Base-by-base conservation (phyloP, 2,329 filamentous ascomycete genomes). In the Penicillium sp. region DNA sequence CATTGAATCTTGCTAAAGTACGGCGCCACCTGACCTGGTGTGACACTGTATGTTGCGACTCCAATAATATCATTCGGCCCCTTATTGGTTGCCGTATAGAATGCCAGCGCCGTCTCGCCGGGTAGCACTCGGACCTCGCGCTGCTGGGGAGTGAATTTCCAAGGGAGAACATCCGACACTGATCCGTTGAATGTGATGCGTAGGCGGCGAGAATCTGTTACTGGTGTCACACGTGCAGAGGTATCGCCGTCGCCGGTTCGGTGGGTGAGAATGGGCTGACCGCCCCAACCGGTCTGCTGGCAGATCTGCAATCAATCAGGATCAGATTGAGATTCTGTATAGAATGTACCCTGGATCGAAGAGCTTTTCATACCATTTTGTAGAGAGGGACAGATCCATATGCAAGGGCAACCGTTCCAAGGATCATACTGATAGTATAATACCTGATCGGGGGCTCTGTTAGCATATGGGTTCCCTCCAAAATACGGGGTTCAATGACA, bases 1-100 rank as follows among this genome's bases (percentile, higher is more conserved):
- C 94, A 99, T 76, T 99, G 94, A 44, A 99, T 99, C 83, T 99
- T 99, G 84, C 90, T 95, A 72, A 99, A 99, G 74, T 99, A 99
- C 1, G 91, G 92, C 42, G 94, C 93, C 43, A 96, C 92, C 77
- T 99, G 94, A 4, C 86, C 94, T 0, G 94, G 94, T 3, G 93
- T 97, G 31, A 99, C 95, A 70, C 90, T 96, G 77, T 99, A 99
- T 8, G 94, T 99, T 11, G 94, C 94, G 42, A 99, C 92, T 46
- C 94, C 94, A 69, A 99, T 97, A 66, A 99, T 97, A 78, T 99
- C 95, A 62, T 89, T 85, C 61, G 90, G 85, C 58, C 89, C 90
- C 62, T 85, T 88, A 79, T 99, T 99, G 54, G 92, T 97, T 13
- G 94, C 94, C 7, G 91, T 99, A 78, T 97, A 99, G 74, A 99